Evolutionary conservation across 2,329 filamentous ascomycete genomes (phyloP).

Genomic region (Aspergillus aculeatus): DNA sequence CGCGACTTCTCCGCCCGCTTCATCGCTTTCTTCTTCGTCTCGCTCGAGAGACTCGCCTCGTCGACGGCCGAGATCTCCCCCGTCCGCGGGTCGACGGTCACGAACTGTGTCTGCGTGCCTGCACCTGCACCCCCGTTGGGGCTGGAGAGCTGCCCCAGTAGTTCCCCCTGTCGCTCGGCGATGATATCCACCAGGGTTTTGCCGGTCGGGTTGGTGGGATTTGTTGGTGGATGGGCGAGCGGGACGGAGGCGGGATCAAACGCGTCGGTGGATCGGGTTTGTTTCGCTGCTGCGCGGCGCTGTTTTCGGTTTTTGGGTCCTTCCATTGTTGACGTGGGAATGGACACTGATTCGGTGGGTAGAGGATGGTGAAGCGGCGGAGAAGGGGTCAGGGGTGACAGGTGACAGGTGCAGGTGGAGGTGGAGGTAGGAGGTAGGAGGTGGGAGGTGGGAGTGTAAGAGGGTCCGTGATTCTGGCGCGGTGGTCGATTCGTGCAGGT

Average conservation of each 20-base stretch:
- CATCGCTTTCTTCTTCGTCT: constrained; percentile 9
- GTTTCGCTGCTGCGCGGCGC: constrained; percentile 32
- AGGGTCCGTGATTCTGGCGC: too few relatives aligned
- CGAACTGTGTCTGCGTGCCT: constrained; percentile 27
- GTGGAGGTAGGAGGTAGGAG: too few relatives aligned
- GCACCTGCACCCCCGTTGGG: constrained; percentile 3
- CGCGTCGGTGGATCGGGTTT: constrained; percentile 15
- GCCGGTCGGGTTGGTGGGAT: constrained; percentile 10
- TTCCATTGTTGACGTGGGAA: constrained; percentile 18
- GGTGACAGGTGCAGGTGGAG: too few relatives aligned
- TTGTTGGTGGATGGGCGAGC: constrained; percentile 27
- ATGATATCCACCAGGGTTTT: constrained; percentile 48
- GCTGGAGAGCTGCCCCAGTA: constrained; percentile 19
- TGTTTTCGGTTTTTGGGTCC: constrained; percentile 41
- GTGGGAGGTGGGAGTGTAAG: too few relatives aligned
- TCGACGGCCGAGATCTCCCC: constrained; percentile 25
- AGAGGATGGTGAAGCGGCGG: too few relatives aligned
- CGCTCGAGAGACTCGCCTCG: constrained; percentile 22
- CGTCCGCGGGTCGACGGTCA: constrained; percentile 32
- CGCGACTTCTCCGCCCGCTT: background rate
- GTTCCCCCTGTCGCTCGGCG: constrained; percentile 41
- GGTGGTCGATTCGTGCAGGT: too few relatives aligned
- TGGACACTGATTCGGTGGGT: background rate
- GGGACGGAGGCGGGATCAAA: constrained; percentile 36
- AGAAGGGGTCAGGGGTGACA: too few relatives aligned